phyloP scores from a whole-genome alignment of 352 stramenopile species.

The Phytopythium ostracodes region DNA sequence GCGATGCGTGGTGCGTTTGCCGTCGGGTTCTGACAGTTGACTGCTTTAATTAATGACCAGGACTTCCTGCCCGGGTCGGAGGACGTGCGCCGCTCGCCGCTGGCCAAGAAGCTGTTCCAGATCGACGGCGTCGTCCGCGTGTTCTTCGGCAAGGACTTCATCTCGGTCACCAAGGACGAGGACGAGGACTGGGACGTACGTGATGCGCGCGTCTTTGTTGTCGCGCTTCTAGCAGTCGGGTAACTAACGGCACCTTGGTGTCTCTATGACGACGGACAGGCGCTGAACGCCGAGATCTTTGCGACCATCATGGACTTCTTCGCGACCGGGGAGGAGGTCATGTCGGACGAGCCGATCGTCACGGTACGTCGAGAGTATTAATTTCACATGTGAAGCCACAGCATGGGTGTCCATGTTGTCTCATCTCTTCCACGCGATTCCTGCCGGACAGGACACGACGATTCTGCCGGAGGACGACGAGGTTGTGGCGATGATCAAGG shows the following conservation, averaged over 20 bases:
- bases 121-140: slow-evolving; percentile 95
- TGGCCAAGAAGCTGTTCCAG: slow-evolving; percentile 96
- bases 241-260: neutral
- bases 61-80: slow-evolving; percentile 83
- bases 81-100: slow-evolving; percentile 88
- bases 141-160: slow-evolving; percentile 98
- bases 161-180: slow-evolving; percentile 97
- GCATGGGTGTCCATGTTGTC: neutral
- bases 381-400: neutral
- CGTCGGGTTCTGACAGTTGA: no score
- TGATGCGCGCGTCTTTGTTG: slow-evolving; percentile 10
- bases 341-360: slow-evolving; percentile 85
- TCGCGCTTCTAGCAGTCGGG: neutral
- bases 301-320: slow-evolving; percentile 98
- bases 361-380: slow-evolving; percentile 34
- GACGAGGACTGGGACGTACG: slow-evolving; percentile 91
- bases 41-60: no score
- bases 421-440: neutral
- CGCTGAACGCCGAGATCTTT: slow-evolving; percentile 92
- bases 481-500: slow-evolving; percentile 99
- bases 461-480: slow-evolving; percentile 98
- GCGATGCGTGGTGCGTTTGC: no score
- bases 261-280: slow-evolving; percentile 19
- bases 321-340: slow-evolving; percentile 80
- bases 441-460: slow-evolving; percentile 63